Evolutionary conservation across 768 basidiomycete genomes (phyloP).

Genomic region (Amyloporia xantha): DNA sequence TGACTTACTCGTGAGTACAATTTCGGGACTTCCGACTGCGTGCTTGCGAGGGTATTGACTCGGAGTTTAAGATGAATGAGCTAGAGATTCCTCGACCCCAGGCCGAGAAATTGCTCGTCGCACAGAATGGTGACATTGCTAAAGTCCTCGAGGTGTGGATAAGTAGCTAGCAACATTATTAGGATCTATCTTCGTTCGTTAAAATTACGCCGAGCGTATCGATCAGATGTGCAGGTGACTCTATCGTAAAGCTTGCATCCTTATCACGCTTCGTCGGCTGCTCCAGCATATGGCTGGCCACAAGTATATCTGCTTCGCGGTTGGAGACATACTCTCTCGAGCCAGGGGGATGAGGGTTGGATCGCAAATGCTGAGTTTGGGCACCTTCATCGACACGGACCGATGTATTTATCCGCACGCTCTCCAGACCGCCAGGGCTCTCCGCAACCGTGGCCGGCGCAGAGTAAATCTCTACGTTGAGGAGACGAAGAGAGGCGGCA

Average conservation of each 20-base stretch:
- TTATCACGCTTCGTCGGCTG: background rate
- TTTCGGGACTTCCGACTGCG: background rate
- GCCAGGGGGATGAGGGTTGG: slow-evolving; percentile 45
- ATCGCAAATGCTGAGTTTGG: slow-evolving; percentile 22
- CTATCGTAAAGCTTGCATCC: background rate
- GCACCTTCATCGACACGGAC: slow-evolving; percentile 25
- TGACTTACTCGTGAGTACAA: slow-evolving; percentile 48
- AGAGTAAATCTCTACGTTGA: slow-evolving; percentile 20
- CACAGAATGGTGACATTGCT: slow-evolving; percentile 45
- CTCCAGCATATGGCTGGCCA: slow-evolving; percentile 29
- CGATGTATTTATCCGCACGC: slow-evolving; percentile 26
- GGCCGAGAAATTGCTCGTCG: slow-evolving; percentile 51
- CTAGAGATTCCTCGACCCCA: slow-evolving; percentile 53
- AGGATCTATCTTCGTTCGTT: background rate
- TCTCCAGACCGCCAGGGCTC: slow-evolving; percentile 33
- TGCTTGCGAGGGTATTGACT: background rate
- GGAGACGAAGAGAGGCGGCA: slow-evolving; percentile 26
- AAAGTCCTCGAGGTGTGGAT: slow-evolving; percentile 36
- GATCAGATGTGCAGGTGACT: background rate
- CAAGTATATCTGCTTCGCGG: too few species aligned
- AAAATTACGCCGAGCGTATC: background rate
- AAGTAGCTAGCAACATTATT: background rate
- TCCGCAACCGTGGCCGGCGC: slow-evolving; percentile 43
- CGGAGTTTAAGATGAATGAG: slow-evolving; percentile 43
- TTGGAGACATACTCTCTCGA: slow-evolving; percentile 42